Evolutionary conservation across 306 rosid species (phyloP).

Genomic region (Prunus armeniaca): DNA sequence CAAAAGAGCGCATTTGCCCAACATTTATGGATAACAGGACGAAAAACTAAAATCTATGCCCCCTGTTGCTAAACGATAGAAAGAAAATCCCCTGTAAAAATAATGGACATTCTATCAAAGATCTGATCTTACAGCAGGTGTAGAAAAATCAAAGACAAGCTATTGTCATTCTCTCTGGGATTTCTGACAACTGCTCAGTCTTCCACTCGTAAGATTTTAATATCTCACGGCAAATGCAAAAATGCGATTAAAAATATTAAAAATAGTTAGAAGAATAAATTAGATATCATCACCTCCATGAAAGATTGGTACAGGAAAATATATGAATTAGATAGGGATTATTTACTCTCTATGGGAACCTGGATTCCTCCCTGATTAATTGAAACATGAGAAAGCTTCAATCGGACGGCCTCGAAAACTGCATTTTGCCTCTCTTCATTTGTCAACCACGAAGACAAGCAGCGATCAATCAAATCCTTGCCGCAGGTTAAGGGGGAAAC

Average conservation of each 20-base stretch:
- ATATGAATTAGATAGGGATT: not conserved
- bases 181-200: too few species aligned
- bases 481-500: constrained; percentile 45
- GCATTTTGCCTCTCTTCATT: constrained; percentile 74
- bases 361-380: constrained; percentile 39
- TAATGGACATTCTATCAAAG: too few species aligned
- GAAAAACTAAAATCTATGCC: too few species aligned
- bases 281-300: not conserved
- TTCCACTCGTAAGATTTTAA: not conserved
- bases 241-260: not conserved
- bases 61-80: too few species aligned
- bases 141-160: too few species aligned
- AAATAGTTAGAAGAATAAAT: not conserved
- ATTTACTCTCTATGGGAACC: constrained; percentile 42
- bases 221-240: not conserved
- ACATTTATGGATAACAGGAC: too few species aligned
- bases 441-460: constrained; percentile 71
- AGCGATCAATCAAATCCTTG: constrained; percentile 66
- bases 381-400: constrained; percentile 66
- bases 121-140: too few species aligned
- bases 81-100: too few species aligned
- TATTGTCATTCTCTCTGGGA: too few species aligned
- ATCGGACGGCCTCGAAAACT: constrained; percentile 62
- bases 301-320: not conserved
- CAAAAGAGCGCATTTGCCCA: too few species aligned